Evolutionary conservation across 805 yeast species (phyloP).

Genomic region (Candida tibetensis): DNA sequence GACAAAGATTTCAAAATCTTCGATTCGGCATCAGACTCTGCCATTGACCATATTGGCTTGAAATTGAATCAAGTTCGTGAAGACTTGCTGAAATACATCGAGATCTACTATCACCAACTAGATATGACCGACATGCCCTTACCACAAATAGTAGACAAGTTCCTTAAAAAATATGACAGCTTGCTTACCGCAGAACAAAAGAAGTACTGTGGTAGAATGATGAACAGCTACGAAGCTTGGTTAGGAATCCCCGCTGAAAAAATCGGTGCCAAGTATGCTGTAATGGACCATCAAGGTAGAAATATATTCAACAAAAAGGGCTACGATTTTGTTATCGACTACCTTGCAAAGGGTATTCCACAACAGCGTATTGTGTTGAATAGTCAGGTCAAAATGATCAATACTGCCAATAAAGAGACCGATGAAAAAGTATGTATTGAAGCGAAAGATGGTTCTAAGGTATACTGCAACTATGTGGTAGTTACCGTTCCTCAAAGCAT

Average conservation of each 20-base stretch:
- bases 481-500: conserved; percentile 80
- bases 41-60: conserved; percentile 24
- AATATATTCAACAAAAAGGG: conserved; percentile 68
- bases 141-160: conserved; percentile 46
- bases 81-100: conserved; percentile 61
- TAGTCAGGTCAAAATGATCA: conserved; percentile 41
- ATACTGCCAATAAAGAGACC: conserved; percentile 19
- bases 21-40: conserved; percentile 28
- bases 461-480: conserved; percentile 53
- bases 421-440: conserved; percentile 3
- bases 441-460: conserved; percentile 28
- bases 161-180: conserved; percentile 43
- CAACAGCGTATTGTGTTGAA: conserved; percentile 35
- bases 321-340: conserved; percentile 50
- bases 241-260: conserved; percentile 69
- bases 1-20: conserved; percentile 39
- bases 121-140: conserved; percentile 53
- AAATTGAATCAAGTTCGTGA: conserved; percentile 38
- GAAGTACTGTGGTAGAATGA: conserved; percentile 47
- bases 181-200: conserved; percentile 53
- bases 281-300: conserved; percentile 74
- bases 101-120: conserved; percentile 50
- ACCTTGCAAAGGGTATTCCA: conserved; percentile 38
- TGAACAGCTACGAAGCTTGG: conserved; percentile 71
- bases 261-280: conserved; percentile 65